These are phyloP conservation scores for Plasmopara halstedii DNA, from an alignment of 352 stramenopile species.

Conservation along the genomic window DNA sequence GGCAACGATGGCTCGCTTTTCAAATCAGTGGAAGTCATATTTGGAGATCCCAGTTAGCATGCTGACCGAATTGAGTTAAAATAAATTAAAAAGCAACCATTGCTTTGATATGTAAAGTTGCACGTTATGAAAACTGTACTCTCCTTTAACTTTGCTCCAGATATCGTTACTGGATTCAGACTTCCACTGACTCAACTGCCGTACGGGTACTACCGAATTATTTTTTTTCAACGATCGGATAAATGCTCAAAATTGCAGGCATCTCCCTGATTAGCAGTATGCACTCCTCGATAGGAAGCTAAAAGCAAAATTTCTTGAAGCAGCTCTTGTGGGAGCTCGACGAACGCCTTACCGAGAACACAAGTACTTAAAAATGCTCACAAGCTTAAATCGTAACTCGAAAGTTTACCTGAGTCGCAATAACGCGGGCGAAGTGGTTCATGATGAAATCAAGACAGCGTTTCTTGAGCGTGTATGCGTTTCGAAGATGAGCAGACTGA, in stretches of 20 bases:
- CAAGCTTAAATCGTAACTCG: background rate
- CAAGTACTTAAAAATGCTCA: background rate
- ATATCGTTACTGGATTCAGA: too few species aligned
- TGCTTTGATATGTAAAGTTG: too few species aligned
- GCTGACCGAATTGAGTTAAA: slow-evolving; percentile 85
- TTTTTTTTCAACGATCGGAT: too few species aligned
- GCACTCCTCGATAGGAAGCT: slow-evolving; percentile 55
- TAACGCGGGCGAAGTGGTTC: slow-evolving; percentile 72
- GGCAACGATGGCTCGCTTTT: slow-evolving; percentile 97
- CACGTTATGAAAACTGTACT: too few species aligned
- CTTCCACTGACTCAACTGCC: too few species aligned
- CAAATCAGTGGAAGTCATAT: slow-evolving; percentile 94
- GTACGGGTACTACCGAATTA: too few species aligned
- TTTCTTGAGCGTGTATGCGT: slow-evolving; percentile 65
- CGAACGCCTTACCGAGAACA: slow-evolving; percentile 36
- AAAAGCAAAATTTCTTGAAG: slow-evolving; percentile 70
- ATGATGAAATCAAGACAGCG: slow-evolving; percentile 79
- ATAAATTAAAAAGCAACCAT: slow-evolving; percentile 3
- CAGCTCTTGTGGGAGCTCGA: slow-evolving; percentile 43
- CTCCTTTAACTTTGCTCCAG: too few species aligned
- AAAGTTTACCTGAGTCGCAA: slow-evolving; percentile 44
- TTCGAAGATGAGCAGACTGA: slow-evolving; percentile 62
- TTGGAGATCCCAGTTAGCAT: slow-evolving; percentile 92
- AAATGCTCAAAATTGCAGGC: background rate
- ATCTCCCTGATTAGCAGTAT: slow-evolving; percentile 16